These are phyloP conservation scores for Ustilago shanxiensis DNA, from an alignment of 1,284 basidiomycete genomes.

Conservation along the genomic window DNA sequence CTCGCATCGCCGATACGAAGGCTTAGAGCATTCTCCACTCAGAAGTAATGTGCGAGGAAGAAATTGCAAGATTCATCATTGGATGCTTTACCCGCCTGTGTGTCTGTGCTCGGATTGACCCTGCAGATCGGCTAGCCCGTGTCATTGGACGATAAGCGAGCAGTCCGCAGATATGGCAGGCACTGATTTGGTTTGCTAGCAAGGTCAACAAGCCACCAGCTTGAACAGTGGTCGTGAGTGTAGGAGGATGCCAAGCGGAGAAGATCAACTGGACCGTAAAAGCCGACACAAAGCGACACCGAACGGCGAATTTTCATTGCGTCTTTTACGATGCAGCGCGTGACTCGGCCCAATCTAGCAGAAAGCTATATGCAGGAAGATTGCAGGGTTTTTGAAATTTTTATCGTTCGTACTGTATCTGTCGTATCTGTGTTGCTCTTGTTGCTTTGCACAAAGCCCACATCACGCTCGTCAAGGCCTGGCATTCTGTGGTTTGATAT, in stretches of 20 bases:
- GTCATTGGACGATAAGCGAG: constrained; percentile 17
- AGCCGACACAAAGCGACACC: neutral
- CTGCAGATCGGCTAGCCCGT: neutral
- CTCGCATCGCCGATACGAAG: constrained; percentile 33
- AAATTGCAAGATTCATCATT: neutral
- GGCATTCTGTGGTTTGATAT: constrained; percentile 5
- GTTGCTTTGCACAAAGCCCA: constrained; percentile 7
- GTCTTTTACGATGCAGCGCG: constrained; percentile 2
- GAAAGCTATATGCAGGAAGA: neutral
- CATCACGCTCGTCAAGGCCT: constrained; percentile 22
- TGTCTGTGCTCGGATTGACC: neutral
- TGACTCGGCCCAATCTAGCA: neutral
- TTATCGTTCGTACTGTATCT: neutral
- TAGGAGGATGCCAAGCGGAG: neutral
- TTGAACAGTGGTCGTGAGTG: too few relatives aligned
- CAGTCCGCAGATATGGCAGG: neutral
- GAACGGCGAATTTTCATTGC: neutral
- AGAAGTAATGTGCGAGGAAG: neutral
- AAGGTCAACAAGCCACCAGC: neutral
- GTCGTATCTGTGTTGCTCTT: neutral
- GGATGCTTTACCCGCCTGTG: neutral
- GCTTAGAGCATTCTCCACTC: neutral
- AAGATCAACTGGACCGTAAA: constrained; percentile 4
- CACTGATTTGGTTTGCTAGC: neutral
- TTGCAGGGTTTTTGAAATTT: constrained; percentile 4